These are phyloP conservation scores for Emericellopsis terricola DNA, from an alignment of 495 filamentous ascomycete species.

Conservation along the genomic window DNA sequence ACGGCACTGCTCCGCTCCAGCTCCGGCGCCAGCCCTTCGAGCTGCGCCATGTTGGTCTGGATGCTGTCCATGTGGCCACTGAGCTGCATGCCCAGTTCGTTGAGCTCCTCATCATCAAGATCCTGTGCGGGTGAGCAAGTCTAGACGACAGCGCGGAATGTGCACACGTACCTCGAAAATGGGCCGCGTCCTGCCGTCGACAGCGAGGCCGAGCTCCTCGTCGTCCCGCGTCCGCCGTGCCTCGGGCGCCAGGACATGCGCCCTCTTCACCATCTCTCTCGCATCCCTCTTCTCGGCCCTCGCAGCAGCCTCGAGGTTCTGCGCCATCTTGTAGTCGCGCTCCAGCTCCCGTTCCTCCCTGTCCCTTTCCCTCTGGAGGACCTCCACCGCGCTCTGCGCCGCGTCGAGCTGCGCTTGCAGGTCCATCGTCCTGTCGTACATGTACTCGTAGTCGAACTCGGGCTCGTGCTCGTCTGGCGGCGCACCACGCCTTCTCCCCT, in stretches of 20 bases:
- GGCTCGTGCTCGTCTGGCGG: conserved; percentile 9
- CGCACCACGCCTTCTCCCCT: not conserved
- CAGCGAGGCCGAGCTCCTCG: conserved; percentile 3
- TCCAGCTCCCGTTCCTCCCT: conserved; percentile 18
- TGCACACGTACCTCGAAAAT: conserved; percentile 11
- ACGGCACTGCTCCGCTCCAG: conserved; percentile 25
- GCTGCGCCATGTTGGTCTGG: conserved; percentile 38
- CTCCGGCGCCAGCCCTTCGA: conserved; percentile 23
- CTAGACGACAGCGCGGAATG: too few relatives aligned
- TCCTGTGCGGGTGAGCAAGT: conserved; percentile 6
- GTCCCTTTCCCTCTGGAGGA: conserved; percentile 22
- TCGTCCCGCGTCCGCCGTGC: not conserved
- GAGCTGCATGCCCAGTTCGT: conserved; percentile 21
- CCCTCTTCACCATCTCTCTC: conserved; percentile 15
- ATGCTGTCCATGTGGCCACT: conserved; percentile 33
- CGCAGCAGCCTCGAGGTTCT: conserved; percentile 18
- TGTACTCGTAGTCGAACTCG: conserved; percentile 27
- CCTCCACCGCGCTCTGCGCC: conserved; percentile 21
- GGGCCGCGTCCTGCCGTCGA: conserved; percentile 5
- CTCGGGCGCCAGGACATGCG: conserved; percentile 23
- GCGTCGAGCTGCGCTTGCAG: conserved; percentile 23
- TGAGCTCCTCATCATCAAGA: conserved; percentile 15
- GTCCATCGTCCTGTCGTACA: conserved; percentile 15
- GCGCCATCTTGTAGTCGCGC: conserved; percentile 18
- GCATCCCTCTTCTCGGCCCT: conserved; percentile 17